Conservation (phyloP, 2,329 filamentous ascomycete species). For the Sordariomycetes sp. region DNA sequence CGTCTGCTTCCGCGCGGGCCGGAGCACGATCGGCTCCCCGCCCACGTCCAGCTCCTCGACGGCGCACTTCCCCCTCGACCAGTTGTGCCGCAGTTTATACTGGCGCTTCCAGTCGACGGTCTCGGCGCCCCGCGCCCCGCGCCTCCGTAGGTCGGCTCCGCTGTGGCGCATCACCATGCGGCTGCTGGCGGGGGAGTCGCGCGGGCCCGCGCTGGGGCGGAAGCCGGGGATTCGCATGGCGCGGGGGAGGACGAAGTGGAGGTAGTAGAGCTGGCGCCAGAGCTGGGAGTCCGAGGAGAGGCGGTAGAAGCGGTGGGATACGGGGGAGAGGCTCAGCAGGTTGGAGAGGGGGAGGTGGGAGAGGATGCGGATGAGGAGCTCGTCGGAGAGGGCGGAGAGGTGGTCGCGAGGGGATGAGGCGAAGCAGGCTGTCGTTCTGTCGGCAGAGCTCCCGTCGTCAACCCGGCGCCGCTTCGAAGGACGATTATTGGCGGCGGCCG, state of each 20-base stretch:
- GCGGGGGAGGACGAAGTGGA: constrained; percentile 74
- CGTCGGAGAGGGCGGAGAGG: constrained; percentile 70
- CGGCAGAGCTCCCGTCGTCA: not conserved
- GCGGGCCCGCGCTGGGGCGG: constrained; percentile 16
- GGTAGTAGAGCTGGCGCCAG: constrained; percentile 85
- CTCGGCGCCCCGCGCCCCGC: constrained; percentile 21
- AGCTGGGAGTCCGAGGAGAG: constrained; percentile 75
- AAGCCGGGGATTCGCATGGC: constrained; percentile 65
- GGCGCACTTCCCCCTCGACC: constrained; percentile 71
- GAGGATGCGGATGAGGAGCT: constrained; percentile 76
- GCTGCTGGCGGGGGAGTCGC: not conserved
- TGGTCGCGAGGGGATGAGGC: constrained; percentile 33
- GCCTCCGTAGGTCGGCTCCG: not conserved
- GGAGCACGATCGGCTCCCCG: constrained; percentile 17
- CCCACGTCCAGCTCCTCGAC: constrained; percentile 64
- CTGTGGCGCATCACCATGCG: constrained; percentile 1
- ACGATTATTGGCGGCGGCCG: not conserved
- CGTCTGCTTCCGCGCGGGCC: constrained; percentile 32
- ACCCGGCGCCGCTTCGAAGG: not conserved
- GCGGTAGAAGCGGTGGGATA: constrained; percentile 66
- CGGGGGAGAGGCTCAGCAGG: constrained; percentile 49
- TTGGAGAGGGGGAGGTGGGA: constrained; percentile 61
- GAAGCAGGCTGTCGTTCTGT: not conserved
- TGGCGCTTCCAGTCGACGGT: constrained; percentile 76
- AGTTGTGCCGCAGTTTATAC: constrained; percentile 84